Percentiles rank a stretch among this genome's conserved stretches.
These are phyloP conservation scores for Paramecium caudatum DNA, from an alignment of 73 alveolate species.

Conservation along the genomic window DNA sequence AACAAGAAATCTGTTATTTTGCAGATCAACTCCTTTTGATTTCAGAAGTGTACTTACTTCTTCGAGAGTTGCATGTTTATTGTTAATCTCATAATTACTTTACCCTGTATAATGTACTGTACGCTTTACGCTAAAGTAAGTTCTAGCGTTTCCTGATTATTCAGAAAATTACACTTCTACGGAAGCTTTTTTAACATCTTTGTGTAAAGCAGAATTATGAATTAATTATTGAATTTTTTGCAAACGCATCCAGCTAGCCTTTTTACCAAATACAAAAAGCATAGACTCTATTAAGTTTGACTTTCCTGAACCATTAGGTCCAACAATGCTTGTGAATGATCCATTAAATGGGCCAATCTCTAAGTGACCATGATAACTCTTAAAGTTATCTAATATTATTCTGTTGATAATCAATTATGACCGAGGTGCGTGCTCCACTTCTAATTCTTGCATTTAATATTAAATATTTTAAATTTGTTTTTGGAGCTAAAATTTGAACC, in stretches of 20 bases:
- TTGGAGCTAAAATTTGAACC: conserved; percentile 63
- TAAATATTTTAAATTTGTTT: conserved; percentile 32
- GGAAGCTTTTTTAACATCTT: conserved; percentile 78
- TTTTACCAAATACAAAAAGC: conserved; percentile 90
- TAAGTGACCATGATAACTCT: conserved; percentile 87
- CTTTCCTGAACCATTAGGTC: conserved; percentile 95
- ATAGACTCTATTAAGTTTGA: conserved; percentile 89
- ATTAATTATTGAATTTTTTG: conserved; percentile 84
- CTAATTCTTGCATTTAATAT: not conserved
- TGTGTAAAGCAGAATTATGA: conserved; percentile 79
- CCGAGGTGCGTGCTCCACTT: conserved; percentile 46
- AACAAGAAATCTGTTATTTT: conserved; percentile 91
- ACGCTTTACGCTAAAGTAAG: conserved; percentile 84
- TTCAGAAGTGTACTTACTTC: conserved; percentile 81
- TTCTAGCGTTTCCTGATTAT: conserved; percentile 79
- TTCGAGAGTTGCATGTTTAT: conserved; percentile 82
- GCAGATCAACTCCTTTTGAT: conserved; percentile 91
- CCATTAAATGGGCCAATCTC: conserved; percentile 89
- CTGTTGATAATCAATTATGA: conserved; percentile 81
- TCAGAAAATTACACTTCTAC: conserved; percentile 90
- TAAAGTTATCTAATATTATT: conserved; percentile 85
- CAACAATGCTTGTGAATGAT: conserved; percentile 88
- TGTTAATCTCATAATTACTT: conserved; percentile 83
- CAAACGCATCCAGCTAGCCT: conserved; percentile 83
- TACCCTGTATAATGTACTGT: conserved; percentile 80